Base-by-base conservation (phyloP, 2,329 filamentous ascomycete species). In the Curvularia eragrostidis region DNA sequence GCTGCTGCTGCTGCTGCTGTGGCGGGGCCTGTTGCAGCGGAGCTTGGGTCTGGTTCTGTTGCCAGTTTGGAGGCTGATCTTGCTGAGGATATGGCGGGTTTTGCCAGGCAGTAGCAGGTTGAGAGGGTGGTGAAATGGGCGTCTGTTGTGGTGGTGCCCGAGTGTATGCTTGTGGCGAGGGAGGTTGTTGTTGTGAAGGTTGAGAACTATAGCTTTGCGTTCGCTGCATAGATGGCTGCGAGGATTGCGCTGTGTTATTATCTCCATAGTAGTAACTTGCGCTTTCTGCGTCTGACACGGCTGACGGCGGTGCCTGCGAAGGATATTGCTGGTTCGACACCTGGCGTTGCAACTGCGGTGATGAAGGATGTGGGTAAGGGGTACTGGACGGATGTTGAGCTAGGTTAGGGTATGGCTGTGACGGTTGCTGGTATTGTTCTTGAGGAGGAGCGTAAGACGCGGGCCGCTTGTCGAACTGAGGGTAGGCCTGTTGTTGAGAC, bases 281-380 rank as follows among this genome's bases (percentile, higher is more conserved):
- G 50, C 65, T 72, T 15, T 74, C 71, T 2, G 72, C 64, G 32
- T 77, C 75, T 2, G 71, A 69, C 3, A 72, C 71, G 3, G 67
- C 68, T 2, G 72, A 71, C 10, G 69, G 68, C 8, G 72, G 71
- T 24, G 69, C 72, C 65, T 77, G 76, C 1, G 69, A 62, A 8
- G 71, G 68, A 52, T 79, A 77, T 56, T 72, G 71, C 38, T 71
- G 74, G 34, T 62, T 67, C 0, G 75, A 73, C 2, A 67, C 63
- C 49, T 72, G 68, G 18, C 72, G 74, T 56, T 77, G 76, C 3
- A 77, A 61, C 42, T 75, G 74, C n/a, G 75, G 76, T 42, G 75
- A 77, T 6, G 71, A 63, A 10, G 72, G 66, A n/a, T 66, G 64
- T 52, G 75, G 68, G 56, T 76, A 74, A 1, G 67, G 56, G 6